Base-by-base conservation (phyloP, 768 basidiomycete species). In the Stropharia rugosoannulata region DNA sequence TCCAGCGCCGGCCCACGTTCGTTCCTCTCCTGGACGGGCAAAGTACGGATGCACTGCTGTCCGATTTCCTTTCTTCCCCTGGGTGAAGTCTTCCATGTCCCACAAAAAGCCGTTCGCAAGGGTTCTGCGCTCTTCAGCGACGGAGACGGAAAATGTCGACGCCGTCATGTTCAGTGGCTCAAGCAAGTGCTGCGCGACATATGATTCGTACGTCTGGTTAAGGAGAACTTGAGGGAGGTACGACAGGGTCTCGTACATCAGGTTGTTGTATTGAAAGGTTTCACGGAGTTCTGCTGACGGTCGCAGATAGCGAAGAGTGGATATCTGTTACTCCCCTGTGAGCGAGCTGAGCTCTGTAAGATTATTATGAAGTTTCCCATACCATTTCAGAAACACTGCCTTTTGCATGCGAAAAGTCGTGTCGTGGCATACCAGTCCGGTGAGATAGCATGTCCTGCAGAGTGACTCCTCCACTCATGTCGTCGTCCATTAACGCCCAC, bases 231-330 rank as follows among this genome's bases (percentile, higher is more conserved):
- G 59, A 0, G 74, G 72, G 7, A 80, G 72, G 55, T 74, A 69
- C 4, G 75, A 76, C 0, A 78, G 60, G 1, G 73, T 69, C 52
- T 73, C 72, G 54, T 73, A 79, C 76, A 77, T 77, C 51, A 78
- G 64, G 57, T 80, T 77, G 63, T 75, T 78, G 61, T 78, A 80
- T 51, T 77, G 76, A 53, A 75, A 77, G 8, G 72, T 74, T 51
- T 75, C 70, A 3, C 78, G 64, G 51, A 74, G 68, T 29, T 68
- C 68, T 2, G 78, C 73, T n/a, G 77, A 77, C 1, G 75, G 73
- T 12, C 71, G 67, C 12, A 78, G 68, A 59, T 74, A 64, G 7
- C 69, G 70, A 35, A 78, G 43, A 4, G 66, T 71, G 9, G 68
- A 67, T 37, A 76, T 73, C 76, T 78, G 52, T 3, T 35, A 2